Conservation (phyloP, 352 stramenopile genomes). For the Albugo candida region DNA sequence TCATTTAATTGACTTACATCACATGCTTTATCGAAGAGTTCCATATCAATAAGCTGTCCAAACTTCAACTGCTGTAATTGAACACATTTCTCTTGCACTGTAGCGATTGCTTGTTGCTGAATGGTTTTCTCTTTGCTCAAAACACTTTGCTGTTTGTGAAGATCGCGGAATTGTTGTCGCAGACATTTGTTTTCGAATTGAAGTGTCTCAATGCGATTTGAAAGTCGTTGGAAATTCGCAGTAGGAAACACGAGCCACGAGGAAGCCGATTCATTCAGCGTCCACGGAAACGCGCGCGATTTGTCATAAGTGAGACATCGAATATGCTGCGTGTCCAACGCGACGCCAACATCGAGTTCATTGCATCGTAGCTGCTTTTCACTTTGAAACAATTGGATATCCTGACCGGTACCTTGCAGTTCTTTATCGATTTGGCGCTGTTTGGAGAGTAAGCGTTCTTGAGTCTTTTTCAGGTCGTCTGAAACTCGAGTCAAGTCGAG, state of each 20-base stretch:
- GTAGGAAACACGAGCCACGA: constrained; percentile 58
- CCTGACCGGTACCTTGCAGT: constrained; percentile 58
- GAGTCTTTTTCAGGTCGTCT: constrained; percentile 75
- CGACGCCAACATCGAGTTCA: constrained; percentile 63
- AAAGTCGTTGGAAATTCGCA: constrained; percentile 31
- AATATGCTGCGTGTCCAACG: constrained; percentile 56
- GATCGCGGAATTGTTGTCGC: constrained; percentile 73
- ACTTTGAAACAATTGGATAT: constrained; percentile 84
- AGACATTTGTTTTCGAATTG: constrained; percentile 68
- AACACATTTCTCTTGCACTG: constrained; percentile 40
- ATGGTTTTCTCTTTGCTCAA: constrained; percentile 62
- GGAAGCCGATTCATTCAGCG: constrained; percentile 15
- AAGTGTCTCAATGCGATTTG: constrained; percentile 57
- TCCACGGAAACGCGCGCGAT: constrained; percentile 3
- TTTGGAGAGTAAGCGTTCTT: constrained; percentile 67
- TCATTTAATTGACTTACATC: constrained; percentile 48
- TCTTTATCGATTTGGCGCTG: constrained; percentile 86
- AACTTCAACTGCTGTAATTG: constrained; percentile 74
- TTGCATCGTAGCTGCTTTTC: constrained; percentile 89
- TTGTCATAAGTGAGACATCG: constrained; percentile 21
- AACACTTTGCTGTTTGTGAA: constrained; percentile 74
- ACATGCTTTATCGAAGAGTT: constrained; percentile 75
- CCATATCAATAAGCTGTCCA: constrained; percentile 62
- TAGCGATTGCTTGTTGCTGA: constrained; percentile 43
- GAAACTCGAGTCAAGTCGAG: constrained; percentile 71